A percentile compares a stretch with the other conserved stretches of the same genome.
Evolutionary conservation across 2,329 filamentous ascomycete species (phyloP).

Genomic region (Ophiocordyceps sinensis): DNA sequence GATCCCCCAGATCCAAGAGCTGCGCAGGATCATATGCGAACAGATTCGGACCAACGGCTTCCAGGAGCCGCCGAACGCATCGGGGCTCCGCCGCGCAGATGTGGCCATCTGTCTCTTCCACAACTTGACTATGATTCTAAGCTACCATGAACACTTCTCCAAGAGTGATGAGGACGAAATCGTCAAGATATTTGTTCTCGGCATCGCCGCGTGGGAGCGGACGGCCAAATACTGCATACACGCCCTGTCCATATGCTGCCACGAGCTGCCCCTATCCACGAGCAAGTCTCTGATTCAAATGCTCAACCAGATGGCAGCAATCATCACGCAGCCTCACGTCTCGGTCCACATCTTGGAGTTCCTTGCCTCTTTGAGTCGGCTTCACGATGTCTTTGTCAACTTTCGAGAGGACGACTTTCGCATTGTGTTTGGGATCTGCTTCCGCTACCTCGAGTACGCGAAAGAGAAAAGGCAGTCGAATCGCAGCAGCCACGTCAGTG

Average conservation of each 20-base stretch:
- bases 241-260: constrained; percentile 84
- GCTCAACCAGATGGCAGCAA: constrained; percentile 84
- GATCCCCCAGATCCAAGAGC: constrained; percentile 57
- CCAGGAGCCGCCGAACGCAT: constrained; percentile 65
- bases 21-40: constrained; percentile 67
- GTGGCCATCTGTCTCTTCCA: constrained; percentile 83
- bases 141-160: constrained; percentile 75
- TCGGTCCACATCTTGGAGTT: constrained; percentile 95
- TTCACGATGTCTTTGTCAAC: constrained; percentile 75
- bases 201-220: constrained; percentile 70
- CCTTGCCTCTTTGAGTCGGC: constrained; percentile 70
- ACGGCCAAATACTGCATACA: constrained; percentile 91
- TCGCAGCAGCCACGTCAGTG: constrained; percentile 29
- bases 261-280: constrained; percentile 79
- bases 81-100: constrained; percentile 72
- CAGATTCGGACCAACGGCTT: constrained; percentile 66
- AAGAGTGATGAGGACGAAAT: constrained; percentile 83
- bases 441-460: constrained; percentile 83
- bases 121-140: constrained; percentile 72
- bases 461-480: constrained; percentile 46
- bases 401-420: constrained; percentile 86
- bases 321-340: constrained; percentile 84
- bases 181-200: constrained; percentile 71
- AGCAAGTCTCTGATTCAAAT: constrained; percentile 76
- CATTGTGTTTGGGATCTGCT: constrained; percentile 88